Conservation (phyloP, 441 rosid genomes). For the Arabidopsis lyrata region DNA sequence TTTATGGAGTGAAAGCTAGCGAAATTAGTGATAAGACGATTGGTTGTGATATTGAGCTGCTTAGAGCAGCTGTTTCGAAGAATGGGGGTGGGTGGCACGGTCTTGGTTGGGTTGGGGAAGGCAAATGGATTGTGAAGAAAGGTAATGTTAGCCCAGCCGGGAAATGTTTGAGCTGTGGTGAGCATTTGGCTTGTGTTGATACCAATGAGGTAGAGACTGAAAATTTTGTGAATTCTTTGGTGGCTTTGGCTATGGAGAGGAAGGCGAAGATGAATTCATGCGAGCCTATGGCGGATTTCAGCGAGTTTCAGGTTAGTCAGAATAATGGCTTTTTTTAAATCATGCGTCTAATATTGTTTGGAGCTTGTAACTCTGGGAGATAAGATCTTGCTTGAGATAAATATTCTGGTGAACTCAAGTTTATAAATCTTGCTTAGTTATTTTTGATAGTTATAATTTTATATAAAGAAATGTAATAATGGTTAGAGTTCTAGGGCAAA, state of each 20-base stretch:
- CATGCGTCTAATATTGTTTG: background rate
- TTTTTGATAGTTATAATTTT: background rate
- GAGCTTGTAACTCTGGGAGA: background rate
- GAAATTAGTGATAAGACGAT: conserved; percentile 31
- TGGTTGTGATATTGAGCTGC: conserved; percentile 40
- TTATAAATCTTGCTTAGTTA: background rate
- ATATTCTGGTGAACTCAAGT: background rate
- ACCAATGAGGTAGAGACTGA: conserved; percentile 67
- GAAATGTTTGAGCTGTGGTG: conserved; percentile 66
- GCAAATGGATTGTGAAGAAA: conserved; percentile 66
- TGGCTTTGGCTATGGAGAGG: conserved; percentile 80
- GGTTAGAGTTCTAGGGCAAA: background rate
- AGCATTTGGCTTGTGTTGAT: conserved; percentile 67
- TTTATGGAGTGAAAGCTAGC: conserved; percentile 47
- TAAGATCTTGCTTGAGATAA: background rate
- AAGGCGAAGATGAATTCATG: conserved; percentile 62
- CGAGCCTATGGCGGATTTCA: conserved; percentile 67
- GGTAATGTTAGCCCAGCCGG: conserved; percentile 58
- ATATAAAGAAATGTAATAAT: background rate
- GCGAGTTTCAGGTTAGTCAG: conserved; percentile 77
- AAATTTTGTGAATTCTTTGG: conserved; percentile 67
- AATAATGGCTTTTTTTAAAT: background rate
- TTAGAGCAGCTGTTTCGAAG: conserved; percentile 52
- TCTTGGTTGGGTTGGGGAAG: conserved; percentile 82
- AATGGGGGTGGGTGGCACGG: conserved; percentile 97